A percentile compares a stretch with the other conserved stretches of the same genome.
Conservation (phyloP, 495 filamentous ascomycete genomes). For the Penicillium cataractarum region DNA sequence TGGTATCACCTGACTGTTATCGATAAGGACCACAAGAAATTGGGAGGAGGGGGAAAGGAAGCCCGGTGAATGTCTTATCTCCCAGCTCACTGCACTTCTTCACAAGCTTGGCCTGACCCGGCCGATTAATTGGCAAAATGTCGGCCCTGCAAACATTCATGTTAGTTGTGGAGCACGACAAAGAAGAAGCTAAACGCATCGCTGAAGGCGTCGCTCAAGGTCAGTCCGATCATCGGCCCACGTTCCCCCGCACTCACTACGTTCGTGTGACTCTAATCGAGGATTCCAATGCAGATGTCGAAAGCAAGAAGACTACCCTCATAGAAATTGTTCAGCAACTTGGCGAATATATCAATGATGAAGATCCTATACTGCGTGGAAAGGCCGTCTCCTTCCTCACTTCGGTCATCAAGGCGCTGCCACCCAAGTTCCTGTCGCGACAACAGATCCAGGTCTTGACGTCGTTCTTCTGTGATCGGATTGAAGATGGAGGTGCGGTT, state of each 20-base stretch:
- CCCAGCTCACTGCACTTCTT: slow-evolving; percentile 9
- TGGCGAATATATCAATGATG: slow-evolving; percentile 71
- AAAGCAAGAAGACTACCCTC: slow-evolving; percentile 63
- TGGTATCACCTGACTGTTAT: slow-evolving; percentile 30
- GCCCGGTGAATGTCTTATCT: slow-evolving; percentile 7
- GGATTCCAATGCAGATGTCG: slow-evolving; percentile 52
- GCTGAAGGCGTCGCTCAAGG: slow-evolving; percentile 62
- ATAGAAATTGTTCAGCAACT: slow-evolving; percentile 69
- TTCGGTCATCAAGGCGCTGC: slow-evolving; percentile 60
- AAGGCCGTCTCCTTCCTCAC: slow-evolving; percentile 72
- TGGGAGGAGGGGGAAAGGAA: slow-evolving; percentile 21
- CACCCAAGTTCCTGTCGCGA: slow-evolving; percentile 62
- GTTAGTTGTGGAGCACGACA: slow-evolving; percentile 65
- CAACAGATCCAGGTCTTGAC: slow-evolving; percentile 67
- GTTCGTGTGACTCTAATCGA: slow-evolving; percentile 21
- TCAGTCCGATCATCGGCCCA: slow-evolving; percentile 26
- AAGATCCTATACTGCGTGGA: slow-evolving; percentile 63
- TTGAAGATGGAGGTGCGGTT: slow-evolving; percentile 61
- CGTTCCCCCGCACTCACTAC: slow-evolving; percentile 25
- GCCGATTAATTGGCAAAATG: slow-evolving; percentile 47
- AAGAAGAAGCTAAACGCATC: slow-evolving; percentile 60
- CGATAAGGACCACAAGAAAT: slow-evolving; percentile 32
- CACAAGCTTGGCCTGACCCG: slow-evolving; percentile 14
- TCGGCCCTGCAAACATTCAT: slow-evolving; percentile 67
- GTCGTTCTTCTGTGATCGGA: slow-evolving; percentile 63